Evolutionary conservation across 1,139 yeast genomes (phyloP).

Genomic region (Taiozyma onychis): DNA sequence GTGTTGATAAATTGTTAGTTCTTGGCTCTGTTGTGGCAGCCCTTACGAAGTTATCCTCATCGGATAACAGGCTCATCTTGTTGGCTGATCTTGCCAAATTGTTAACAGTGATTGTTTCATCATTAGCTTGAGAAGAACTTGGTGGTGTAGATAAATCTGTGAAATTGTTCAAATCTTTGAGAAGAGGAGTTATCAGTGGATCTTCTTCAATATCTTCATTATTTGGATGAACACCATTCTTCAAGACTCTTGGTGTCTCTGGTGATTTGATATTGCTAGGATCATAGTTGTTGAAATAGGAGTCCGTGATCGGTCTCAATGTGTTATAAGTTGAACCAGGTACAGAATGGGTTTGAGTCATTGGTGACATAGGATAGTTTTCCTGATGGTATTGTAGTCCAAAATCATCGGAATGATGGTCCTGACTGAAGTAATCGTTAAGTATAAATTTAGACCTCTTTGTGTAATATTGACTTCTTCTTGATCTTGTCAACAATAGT

Average conservation of each 20-base stretch:
- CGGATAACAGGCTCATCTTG: not conserved
- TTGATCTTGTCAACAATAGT: slow-evolving; percentile 34
- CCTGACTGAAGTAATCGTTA: slow-evolving; percentile 12
- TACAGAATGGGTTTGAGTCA: not conserved
- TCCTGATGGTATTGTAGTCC: not conserved
- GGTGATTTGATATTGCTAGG: slow-evolving; percentile 16
- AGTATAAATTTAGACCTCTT: slow-evolving; percentile 11
- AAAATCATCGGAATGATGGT: slow-evolving; percentile 1
- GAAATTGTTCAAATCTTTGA: slow-evolving; percentile 12
- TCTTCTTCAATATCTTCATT: slow-evolving; percentile 6
- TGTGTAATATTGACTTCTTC: slow-evolving; percentile 1
- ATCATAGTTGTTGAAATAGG: slow-evolving; percentile 18
- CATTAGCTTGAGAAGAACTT: not conserved
- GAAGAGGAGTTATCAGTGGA: slow-evolving; percentile 14
- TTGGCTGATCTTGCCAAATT: not conserved
- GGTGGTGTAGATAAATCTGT: slow-evolving; percentile 4
- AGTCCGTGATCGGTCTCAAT: slow-evolving; percentile 1
- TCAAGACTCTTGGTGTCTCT: slow-evolving; percentile 20
- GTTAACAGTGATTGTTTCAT: not conserved
- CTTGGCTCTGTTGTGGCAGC: not conserved
- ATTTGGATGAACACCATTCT: slow-evolving; percentile 1
- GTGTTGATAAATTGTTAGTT: not conserved
- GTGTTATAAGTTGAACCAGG: not conserved
- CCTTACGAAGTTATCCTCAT: not conserved
- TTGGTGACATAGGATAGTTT: not conserved